A percentile compares a stretch with the other conserved stretches of the same genome.
These are phyloP conservation scores for Termitomyces heimii DNA, from an alignment of 768 basidiomycete genomes.

Conservation along the genomic window DNA sequence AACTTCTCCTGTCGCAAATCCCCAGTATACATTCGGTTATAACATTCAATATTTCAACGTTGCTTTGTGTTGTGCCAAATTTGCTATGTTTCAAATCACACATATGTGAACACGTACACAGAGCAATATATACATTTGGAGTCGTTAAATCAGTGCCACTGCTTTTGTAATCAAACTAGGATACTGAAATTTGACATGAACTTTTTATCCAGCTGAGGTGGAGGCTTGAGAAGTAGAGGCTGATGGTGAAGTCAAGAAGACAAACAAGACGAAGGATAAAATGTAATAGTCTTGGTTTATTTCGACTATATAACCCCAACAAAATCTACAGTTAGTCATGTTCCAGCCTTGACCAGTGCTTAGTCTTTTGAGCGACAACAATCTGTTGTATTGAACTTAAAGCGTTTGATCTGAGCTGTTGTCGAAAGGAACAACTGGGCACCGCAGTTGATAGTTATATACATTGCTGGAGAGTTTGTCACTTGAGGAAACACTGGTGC, in stretches of 20 bases:
- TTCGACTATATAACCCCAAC: neutral
- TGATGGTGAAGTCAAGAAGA: neutral
- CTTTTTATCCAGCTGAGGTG: too few relatives aligned
- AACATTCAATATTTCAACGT: neutral
- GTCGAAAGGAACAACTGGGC: too few relatives aligned
- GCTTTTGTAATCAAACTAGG: neutral
- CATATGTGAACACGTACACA: neutral
- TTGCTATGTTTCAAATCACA: neutral
- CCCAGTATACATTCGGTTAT: neutral
- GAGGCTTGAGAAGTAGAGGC: neutral
- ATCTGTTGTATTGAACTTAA: too few relatives aligned
- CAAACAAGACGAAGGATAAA: neutral
- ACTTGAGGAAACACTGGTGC: neutral
- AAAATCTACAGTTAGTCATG: too few relatives aligned
- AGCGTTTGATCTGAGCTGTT: too few relatives aligned
- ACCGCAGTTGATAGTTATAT: too few relatives aligned
- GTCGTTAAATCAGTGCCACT: neutral
- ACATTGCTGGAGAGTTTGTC: too few relatives aligned
- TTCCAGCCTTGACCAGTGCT: too few relatives aligned
- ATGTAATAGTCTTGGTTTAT: neutral
- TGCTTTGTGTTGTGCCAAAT: neutral
- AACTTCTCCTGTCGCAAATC: neutral
- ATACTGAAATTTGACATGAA: neutral
- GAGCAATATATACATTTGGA: neutral
- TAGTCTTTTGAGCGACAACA: too few relatives aligned